Evolutionary conservation across 2,329 filamentous ascomycete genomes (phyloP).

Genomic region (Cytospora piceicola): DNA sequence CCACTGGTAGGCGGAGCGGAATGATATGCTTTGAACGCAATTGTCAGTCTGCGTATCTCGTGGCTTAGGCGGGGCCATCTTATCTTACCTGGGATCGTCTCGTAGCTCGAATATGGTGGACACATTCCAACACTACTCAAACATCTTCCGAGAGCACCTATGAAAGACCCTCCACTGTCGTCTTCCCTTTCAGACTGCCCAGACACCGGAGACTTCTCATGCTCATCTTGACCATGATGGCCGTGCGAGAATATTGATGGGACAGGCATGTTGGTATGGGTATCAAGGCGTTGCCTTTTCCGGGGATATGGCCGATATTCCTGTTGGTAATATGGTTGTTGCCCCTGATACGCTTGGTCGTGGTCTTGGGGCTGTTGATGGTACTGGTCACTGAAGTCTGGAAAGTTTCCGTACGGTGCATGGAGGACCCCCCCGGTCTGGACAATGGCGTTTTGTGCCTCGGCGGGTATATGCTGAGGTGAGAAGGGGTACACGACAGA

Average conservation of each 20-base stretch:
- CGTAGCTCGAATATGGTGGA: conserved; percentile 14
- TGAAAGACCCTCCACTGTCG: conserved; percentile 7
- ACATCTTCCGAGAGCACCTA: conserved; percentile 13
- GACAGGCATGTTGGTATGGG: conserved; percentile 26
- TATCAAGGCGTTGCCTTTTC: conserved; percentile 39
- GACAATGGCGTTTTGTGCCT: conserved; percentile 35
- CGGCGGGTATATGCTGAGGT: conserved; percentile 36
- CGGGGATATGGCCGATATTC: conserved; percentile 32
- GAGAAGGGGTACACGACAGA: conserved; percentile 34
- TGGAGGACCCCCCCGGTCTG: conserved; percentile 3
- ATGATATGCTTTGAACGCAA: conserved; percentile 18
- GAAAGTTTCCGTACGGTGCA: conserved; percentile 2
- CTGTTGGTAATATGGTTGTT: conserved; percentile 12
- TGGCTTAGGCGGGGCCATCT: too few relatives aligned
- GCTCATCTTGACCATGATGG: neutral
- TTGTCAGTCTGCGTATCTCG: conserved; percentile 11
- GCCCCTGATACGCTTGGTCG: conserved; percentile 31
- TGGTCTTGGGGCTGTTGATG: conserved; percentile 39
- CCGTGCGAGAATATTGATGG: conserved; percentile 11
- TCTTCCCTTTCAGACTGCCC: conserved; percentile 21
- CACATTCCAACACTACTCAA: conserved; percentile 7
- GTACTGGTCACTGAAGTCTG: conserved; percentile 38
- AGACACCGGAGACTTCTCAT: conserved; percentile 18
- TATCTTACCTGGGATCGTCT: conserved; percentile 19
- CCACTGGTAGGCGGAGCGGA: conserved; percentile 6